Percentiles rank a stretch among this genome's conserved stretches.
These are phyloP conservation scores for apple (Malus domestica) DNA, from an alignment of 306 rosid species.

Conservation along the genomic window ASM211411v1 NC_041796.1:6204001-6204500, in stretches of 20 bases:
- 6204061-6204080: conserved; percentile 9
- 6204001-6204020: conserved; percentile 7
- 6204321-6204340: conserved; percentile 20
- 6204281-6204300: conserved; percentile 8
- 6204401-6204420: conserved; percentile 11
- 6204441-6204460: conserved; percentile 8
- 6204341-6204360: conserved; percentile 6
- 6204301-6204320: conserved; percentile 4
- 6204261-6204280: conserved; percentile 1
- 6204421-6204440: neutral
- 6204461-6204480: neutral
- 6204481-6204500: conserved; percentile 4
- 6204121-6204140: neutral
- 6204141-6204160: conserved; percentile 8
- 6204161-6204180: conserved; percentile 19
- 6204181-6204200: conserved; percentile 1
- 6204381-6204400: neutral
- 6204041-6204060: conserved; percentile 1
- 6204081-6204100: neutral
- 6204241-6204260: conserved; percentile 14
- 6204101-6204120: neutral
- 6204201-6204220: conserved; percentile 10
- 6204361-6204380: conserved; percentile 8
- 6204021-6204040: conserved; percentile 9
- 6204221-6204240: neutral